These are phyloP conservation scores for Alnus rubra DNA, from an alignment of 306 rosid genomes.

Conservation along the genomic window DNA sequence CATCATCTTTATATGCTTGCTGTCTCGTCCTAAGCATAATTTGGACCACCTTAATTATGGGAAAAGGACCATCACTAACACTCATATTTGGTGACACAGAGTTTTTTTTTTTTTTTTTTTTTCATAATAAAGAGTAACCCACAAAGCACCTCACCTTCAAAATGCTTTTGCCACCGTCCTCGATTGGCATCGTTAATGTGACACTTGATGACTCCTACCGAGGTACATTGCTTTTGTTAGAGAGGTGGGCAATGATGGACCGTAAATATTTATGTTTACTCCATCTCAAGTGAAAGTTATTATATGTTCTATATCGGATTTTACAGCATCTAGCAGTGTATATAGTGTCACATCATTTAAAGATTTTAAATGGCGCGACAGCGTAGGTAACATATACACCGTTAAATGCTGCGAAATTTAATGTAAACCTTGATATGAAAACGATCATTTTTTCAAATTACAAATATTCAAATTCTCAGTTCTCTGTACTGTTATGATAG, in stretches of 20 bases:
- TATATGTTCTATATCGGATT: background rate
- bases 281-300: too few relatives aligned
- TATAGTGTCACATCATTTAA: background rate
- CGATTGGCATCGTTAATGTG: constrained; percentile 3
- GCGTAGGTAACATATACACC: too few relatives aligned
- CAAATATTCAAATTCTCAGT: too few relatives aligned
- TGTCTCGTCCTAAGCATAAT: background rate
- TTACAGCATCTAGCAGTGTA: background rate
- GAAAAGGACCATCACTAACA: background rate
- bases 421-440: too few relatives aligned
- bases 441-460: too few relatives aligned
- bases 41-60: constrained; percentile 6
- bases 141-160: background rate
- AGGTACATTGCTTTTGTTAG: background rate
- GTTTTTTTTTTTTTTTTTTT: background rate
- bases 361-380: too few relatives aligned
- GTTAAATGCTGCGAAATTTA: too few relatives aligned
- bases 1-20: background rate
- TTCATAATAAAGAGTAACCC: background rate
- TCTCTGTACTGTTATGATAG: too few relatives aligned
- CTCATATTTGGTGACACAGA: background rate
- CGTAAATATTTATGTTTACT: background rate
- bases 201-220: background rate
- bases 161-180: background rate
- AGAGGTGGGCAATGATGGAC: background rate